A percentile compares a stretch with the other conserved stretches of the same genome.
Conservation (phyloP, 2,329 filamentous ascomycete genomes). For the Cercospora zeina region DNA sequence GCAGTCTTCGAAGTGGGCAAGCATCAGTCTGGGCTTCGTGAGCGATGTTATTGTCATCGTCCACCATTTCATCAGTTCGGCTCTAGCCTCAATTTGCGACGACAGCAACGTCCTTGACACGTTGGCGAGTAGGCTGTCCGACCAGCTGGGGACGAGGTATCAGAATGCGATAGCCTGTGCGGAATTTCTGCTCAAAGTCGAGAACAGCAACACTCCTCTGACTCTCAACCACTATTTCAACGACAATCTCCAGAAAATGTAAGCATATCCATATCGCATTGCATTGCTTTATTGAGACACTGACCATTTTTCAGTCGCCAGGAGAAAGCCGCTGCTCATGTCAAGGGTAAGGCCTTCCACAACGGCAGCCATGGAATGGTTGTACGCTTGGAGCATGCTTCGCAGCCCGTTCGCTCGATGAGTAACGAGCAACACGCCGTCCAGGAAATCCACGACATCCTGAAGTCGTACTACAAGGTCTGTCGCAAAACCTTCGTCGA, state of each 20-base stretch:
- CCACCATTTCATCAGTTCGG: conserved; percentile 53
- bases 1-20: conserved; percentile 48
- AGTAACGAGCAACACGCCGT: neutral
- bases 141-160: conserved; percentile 52
- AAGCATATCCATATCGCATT: neutral
- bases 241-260: conserved; percentile 45
- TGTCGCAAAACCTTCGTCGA: conserved; percentile 64
- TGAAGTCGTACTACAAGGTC: conserved; percentile 58
- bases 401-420: conserved; percentile 33
- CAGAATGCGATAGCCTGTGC: conserved; percentile 52
- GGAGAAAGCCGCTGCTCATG: neutral
- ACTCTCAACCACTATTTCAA: conserved; percentile 59
- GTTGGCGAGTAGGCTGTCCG: conserved; percentile 50
- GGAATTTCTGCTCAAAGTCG: conserved; percentile 55
- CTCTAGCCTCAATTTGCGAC: conserved; percentile 49
- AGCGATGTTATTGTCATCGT: conserved; percentile 54
- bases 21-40: conserved; percentile 52
- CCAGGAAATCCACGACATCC: conserved; percentile 56
- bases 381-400: neutral
- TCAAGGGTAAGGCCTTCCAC: neutral
- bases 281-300: neutral
- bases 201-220: conserved; percentile 48
- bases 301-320: neutral
- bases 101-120: conserved; percentile 48
- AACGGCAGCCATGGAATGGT: neutral